Conservation (phyloP, 1,284 basidiomycete species). For the Takashimella tepidaria region DNA sequence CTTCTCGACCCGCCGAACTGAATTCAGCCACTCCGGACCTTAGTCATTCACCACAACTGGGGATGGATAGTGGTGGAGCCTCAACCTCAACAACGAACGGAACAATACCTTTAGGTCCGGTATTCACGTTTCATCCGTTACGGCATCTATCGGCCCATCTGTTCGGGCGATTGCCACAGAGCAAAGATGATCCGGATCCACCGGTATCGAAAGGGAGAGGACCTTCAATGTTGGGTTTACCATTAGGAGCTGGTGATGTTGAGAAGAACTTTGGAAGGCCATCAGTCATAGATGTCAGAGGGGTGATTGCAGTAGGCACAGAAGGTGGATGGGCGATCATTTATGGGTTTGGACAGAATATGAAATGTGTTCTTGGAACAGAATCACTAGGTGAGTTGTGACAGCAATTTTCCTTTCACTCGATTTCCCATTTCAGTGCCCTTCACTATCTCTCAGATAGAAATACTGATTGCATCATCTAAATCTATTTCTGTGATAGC, state of each 20-base stretch:
- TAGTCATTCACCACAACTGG: neutral
- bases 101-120: conserved; percentile 13
- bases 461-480: neutral
- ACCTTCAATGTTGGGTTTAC: conserved; percentile 54
- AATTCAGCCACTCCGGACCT: neutral
- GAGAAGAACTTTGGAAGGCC: conserved; percentile 54
- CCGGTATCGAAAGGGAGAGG: conserved; percentile 37
- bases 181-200: neutral
- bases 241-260: neutral
- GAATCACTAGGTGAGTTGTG: conserved; percentile 58
- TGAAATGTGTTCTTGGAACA: conserved; percentile 71
- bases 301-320: conserved; percentile 85
- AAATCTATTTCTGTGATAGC: conserved; percentile 45
- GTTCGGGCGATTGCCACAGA: conserved; percentile 43
- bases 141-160: conserved; percentile 57
- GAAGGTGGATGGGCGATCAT: conserved; percentile 71
- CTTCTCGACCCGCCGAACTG: conserved; percentile 1
- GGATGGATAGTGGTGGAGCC: neutral
- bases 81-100: neutral
- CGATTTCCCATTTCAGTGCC: too few species aligned
- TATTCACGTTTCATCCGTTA: conserved; percentile 51
- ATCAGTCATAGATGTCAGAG: conserved; percentile 77
- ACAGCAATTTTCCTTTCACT: conserved; percentile 6
- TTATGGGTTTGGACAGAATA: conserved; percentile 84
- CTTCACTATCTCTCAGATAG: neutral